Evolutionary conservation across 2,329 filamentous ascomycete genomes (phyloP).

Genomic region (Acarospora socialis): DNA sequence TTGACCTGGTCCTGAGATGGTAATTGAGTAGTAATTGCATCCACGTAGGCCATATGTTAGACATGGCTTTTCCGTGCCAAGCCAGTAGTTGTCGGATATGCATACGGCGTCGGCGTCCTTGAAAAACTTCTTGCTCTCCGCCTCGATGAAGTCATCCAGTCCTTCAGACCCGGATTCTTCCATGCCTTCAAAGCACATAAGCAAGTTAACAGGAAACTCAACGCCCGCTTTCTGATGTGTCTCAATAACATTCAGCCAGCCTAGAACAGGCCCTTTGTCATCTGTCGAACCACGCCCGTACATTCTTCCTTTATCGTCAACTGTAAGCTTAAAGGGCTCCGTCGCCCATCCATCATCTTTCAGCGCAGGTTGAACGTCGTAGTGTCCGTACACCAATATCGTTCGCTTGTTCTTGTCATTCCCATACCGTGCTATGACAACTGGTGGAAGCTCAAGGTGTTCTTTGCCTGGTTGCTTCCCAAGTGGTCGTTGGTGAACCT

Average conservation of each 20-base stretch:
- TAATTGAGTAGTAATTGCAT: conserved; percentile 93
- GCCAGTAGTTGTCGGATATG: conserved; percentile 99
- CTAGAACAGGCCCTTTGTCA: conserved; percentile 93
- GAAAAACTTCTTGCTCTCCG: conserved; percentile 87
- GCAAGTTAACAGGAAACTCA: conserved; percentile 90
- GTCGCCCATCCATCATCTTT: conserved; percentile 92
- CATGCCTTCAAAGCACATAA: conserved; percentile 99
- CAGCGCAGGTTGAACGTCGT: conserved; percentile 92
- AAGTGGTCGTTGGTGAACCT: conserved; percentile 71
- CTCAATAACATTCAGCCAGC: conserved; percentile 96
- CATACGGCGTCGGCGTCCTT: conserved; percentile 91
- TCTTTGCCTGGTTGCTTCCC: conserved; percentile 89
- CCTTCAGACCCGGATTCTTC: conserved; percentile 97
- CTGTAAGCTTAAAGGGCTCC: conserved; percentile 75
- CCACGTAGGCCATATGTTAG: conserved; percentile 93
- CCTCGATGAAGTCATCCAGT: conserved; percentile 83
- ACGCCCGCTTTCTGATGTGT: conserved; percentile 90
- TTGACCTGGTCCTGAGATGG: conserved; percentile 78
- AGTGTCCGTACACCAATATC: conserved; percentile 94
- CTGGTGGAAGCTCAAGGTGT: conserved; percentile 79
- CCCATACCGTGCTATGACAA: conserved; percentile 83
- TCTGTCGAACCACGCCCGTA: conserved; percentile 90
- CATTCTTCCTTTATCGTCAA: conserved; percentile 89
- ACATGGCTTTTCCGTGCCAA: conserved; percentile 96
- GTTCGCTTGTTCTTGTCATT: conserved; percentile 86